These are phyloP conservation scores for Platanus orientalis DNA, from an alignment of 164 flowering plant species.

Conservation along the genomic window DNA sequence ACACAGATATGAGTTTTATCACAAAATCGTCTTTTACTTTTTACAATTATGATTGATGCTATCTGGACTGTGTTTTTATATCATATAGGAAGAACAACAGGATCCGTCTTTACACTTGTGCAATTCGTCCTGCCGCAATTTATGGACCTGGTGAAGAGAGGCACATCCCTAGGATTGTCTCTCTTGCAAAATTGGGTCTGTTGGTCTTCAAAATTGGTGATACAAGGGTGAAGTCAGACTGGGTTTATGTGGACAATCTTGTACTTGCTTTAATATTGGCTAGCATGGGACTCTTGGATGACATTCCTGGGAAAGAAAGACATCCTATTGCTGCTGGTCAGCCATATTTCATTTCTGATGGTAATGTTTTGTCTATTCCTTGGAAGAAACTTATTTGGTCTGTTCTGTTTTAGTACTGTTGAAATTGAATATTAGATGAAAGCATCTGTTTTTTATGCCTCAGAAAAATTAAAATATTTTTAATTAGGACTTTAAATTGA, in stretches of 20 bases:
- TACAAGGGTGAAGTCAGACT: constrained; percentile 63
- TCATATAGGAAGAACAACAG: constrained; percentile 52
- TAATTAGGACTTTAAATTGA: too few relatives aligned
- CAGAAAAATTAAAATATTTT: too few relatives aligned
- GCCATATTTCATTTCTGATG: constrained; percentile 88
- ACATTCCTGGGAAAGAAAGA: constrained; percentile 59
- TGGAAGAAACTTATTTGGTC: neutral
- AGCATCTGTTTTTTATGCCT: too few relatives aligned
- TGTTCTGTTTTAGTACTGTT: neutral
- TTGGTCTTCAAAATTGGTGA: constrained; percentile 62
- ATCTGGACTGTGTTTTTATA: neutral
- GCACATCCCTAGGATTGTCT: constrained; percentile 76
- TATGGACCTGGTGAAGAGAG: constrained; percentile 99
- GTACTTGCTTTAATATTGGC: constrained; percentile 80
- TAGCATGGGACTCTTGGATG: constrained; percentile 94
- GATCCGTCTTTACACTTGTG: constrained; percentile 69
- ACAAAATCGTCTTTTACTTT: neutral
- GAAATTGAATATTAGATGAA: neutral
- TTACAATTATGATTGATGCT: neutral
- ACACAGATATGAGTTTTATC: neutral
- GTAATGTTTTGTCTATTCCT: constrained; percentile 32
- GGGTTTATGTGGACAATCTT: constrained; percentile 92
- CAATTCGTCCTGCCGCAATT: constrained; percentile 90
- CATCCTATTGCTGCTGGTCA: constrained; percentile 96
- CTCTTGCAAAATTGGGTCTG: constrained; percentile 71